These are phyloP conservation scores for Tricholoma furcatifolium DNA, from an alignment of 768 basidiomycete species.

Conservation along the genomic window DNA sequence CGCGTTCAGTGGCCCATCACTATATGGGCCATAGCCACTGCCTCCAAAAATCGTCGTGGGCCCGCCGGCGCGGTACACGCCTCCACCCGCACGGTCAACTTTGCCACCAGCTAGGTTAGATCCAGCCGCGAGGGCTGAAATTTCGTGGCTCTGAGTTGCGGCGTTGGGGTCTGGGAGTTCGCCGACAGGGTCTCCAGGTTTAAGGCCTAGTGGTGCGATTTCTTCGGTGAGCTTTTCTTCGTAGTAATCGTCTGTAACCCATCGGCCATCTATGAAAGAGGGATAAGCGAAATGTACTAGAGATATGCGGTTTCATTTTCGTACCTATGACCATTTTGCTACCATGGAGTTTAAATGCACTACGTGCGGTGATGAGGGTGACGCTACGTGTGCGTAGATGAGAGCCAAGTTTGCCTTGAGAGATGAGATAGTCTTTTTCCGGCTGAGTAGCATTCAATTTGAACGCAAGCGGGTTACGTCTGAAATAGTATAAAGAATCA, in stretches of 20 bases:
- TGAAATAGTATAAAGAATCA: conserved; percentile 98
- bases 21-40: conserved; percentile 83
- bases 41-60: conserved; percentile 91
- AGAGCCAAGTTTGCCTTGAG: conserved; percentile 81
- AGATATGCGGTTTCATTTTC: conserved; percentile 24
- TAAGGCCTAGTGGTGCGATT: conserved; percentile 77
- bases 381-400: conserved; percentile 91
- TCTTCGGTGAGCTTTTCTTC: conserved; percentile 81
- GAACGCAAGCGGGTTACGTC: conserved; percentile 84
- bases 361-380: conserved; percentile 89
- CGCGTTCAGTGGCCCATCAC: conserved; percentile 82
- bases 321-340: conserved; percentile 84
- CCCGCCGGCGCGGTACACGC: conserved; percentile 87
- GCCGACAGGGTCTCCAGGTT: conserved; percentile 79
- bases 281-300: not conserved
- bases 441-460: conserved; percentile 87
- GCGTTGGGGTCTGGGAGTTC: conserved; percentile 78
- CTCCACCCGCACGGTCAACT: conserved; percentile 48
- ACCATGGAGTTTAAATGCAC: conserved; percentile 93
- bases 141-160: conserved; percentile 45
- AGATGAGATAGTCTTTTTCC: conserved; percentile 93
- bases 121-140: conserved; percentile 37
- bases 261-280: conserved; percentile 72
- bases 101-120: conserved; percentile 32
- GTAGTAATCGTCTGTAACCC: conserved; percentile 96